Conservation (phyloP, 2,329 filamentous ascomycete species). For the Phialemoniopsis sp. region DNA sequence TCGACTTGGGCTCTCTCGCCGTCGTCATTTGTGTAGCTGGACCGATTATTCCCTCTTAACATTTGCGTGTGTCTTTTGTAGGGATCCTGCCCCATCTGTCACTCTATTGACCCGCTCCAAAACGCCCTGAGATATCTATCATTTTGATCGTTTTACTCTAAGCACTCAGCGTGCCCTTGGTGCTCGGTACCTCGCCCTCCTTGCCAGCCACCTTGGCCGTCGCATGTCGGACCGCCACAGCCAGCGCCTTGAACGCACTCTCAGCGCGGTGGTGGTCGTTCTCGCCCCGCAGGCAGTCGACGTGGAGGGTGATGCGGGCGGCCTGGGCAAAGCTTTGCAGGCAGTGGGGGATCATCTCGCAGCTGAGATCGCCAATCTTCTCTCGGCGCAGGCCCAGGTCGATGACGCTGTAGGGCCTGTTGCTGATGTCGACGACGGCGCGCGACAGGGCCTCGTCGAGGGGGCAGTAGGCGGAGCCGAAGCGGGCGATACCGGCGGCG, state of each 20-base stretch:
- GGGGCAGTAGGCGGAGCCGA: slow-evolving; percentile 87
- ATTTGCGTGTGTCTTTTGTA: no score
- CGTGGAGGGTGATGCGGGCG: slow-evolving; percentile 88
- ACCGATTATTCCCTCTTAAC: no score
- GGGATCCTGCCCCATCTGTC: no score
- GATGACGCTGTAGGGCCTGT: slow-evolving; percentile 81
- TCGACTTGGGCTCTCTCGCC: no score
- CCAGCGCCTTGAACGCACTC: slow-evolving; percentile 95
- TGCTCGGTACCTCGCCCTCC: slow-evolving; percentile 92
- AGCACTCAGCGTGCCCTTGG: slow-evolving; percentile 81
- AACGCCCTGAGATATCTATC: background rate
- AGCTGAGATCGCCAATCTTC: slow-evolving; percentile 88
- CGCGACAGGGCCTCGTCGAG: slow-evolving; percentile 93
- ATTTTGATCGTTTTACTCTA: slow-evolving; percentile 19
- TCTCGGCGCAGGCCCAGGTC: slow-evolving; percentile 83
- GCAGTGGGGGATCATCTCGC: slow-evolving; percentile 97
- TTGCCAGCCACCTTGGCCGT: slow-evolving; percentile 70
- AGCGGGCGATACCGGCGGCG: slow-evolving; percentile 79
- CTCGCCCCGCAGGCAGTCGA: slow-evolving; percentile 83
- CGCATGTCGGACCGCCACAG: slow-evolving; percentile 77
- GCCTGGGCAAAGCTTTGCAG: slow-evolving; percentile 90
- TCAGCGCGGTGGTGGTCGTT: slow-evolving; percentile 97
- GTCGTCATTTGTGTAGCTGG: no score
- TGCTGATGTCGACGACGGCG: slow-evolving; percentile 91
- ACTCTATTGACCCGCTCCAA: no score